Percentiles rank a stretch among this genome's conserved stretches.
These are phyloP conservation scores for Magnaporthiopsis rhizophila DNA, from an alignment of 2,329 filamentous ascomycete species.

Conservation along the genomic window DNA sequence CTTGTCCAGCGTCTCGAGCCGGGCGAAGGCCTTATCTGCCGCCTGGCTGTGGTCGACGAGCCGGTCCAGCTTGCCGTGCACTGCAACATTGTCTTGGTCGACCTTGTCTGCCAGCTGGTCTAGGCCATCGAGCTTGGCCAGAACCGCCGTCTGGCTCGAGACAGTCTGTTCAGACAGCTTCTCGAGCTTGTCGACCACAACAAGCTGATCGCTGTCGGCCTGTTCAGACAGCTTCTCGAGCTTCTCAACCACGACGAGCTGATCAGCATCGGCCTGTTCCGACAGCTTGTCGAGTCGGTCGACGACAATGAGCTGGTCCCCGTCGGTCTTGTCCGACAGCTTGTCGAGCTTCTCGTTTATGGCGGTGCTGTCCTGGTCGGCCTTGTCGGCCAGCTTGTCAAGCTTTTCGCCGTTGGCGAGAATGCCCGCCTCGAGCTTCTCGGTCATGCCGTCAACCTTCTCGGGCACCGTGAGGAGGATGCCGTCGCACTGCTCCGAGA, in stretches of 20 bases:
- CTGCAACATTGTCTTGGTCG: conserved; percentile 41
- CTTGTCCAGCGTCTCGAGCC: conserved; percentile 76
- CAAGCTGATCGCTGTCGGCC: neutral
- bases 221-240: conserved; percentile 1
- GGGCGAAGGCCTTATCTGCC: conserved; percentile 61
- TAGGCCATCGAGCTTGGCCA: conserved; percentile 41
- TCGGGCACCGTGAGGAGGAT: neutral
- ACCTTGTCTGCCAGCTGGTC: neutral
- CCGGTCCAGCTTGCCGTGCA: conserved; percentile 49
- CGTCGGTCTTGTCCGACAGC: neutral
- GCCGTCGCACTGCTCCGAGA: neutral
- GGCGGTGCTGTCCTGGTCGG: neutral
- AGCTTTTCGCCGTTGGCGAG: neutral
- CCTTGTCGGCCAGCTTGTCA: conserved; percentile 1
- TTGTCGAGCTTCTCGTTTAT: neutral
- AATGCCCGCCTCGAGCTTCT: neutral
- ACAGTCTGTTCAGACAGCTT: conserved; percentile 16
- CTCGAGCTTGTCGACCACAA: neutral
- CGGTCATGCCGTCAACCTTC: neutral
- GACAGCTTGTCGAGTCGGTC: neutral
- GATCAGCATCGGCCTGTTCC: neutral
- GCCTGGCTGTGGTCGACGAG: conserved; percentile 55
- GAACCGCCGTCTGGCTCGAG: conserved; percentile 46
- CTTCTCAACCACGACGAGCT: neutral
- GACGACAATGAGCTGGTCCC: neutral